Evolutionary conservation across 768 basidiomycete species (phyloP).

Genomic region (Suillus clintonianus): DNA sequence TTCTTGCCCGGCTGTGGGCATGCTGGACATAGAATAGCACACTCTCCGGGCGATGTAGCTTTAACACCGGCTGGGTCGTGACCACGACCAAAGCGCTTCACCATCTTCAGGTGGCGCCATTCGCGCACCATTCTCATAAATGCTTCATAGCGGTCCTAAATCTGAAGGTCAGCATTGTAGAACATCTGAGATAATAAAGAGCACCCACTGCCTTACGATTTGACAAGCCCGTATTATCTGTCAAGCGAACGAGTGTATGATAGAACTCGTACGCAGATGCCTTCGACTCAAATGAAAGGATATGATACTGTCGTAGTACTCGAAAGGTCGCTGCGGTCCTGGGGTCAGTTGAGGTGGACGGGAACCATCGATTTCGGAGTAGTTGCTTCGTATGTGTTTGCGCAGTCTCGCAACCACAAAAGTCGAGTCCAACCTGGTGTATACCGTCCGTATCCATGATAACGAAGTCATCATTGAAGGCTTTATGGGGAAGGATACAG

Average conservation of each 20-base stretch:
- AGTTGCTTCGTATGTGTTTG: background rate
- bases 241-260: background rate
- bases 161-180: too few species aligned
- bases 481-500: background rate
- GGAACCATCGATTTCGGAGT: background rate
- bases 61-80: conserved; percentile 19
- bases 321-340: background rate
- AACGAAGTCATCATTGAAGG: background rate
- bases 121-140: background rate
- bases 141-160: background rate
- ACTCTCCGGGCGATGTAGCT: conserved; percentile 21
- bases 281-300: background rate
- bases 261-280: background rate
- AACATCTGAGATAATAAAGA: too few species aligned
- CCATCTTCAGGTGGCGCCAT: conserved; percentile 11
- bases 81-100: conserved; percentile 16
- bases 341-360: background rate
- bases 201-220: too few species aligned
- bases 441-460: background rate
- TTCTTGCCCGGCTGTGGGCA: conserved; percentile 8
- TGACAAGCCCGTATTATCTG: too few species aligned
- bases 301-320: too few species aligned
- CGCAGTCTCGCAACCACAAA: background rate
- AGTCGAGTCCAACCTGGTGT: background rate
- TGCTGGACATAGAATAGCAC: conserved; percentile 12